These are phyloP conservation scores for Eucalyptus globulus DNA, from an alignment of 345 rosid species.

Conservation along the genomic window DNA sequence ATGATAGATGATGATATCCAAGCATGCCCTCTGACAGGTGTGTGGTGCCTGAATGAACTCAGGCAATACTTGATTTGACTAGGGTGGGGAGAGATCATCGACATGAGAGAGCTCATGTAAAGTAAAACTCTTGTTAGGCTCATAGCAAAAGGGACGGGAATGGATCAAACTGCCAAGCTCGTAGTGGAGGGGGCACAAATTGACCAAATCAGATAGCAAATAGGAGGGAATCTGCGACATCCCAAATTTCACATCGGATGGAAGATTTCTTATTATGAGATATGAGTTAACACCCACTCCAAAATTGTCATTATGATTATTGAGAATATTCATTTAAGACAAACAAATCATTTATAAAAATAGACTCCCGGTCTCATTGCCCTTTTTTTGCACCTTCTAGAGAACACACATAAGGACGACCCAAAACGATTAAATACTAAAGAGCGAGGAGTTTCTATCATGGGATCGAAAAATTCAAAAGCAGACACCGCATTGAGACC, in stretches of 20 bases:
- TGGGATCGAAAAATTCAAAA: background rate
- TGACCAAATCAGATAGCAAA: background rate
- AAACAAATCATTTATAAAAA: background rate
- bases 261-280: background rate
- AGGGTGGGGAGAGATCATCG: background rate
- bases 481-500: background rate
- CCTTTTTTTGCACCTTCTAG: background rate
- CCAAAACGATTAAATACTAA: background rate
- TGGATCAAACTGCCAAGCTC: fast-evolving
- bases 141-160: background rate
- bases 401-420: background rate
- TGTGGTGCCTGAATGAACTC: background rate
- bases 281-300: background rate
- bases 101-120: background rate
- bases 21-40: background rate
- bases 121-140: background rate
- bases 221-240: background rate
- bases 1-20: background rate
- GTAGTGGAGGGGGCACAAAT: background rate
- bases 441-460: too few species aligned
- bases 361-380: background rate
- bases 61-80: background rate
- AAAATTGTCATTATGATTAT: background rate
- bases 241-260: background rate
- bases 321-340: background rate